Base-by-base conservation (phyloP, 805 yeast genomes). In the Cyberlindnera samutprakarnensis region DNA sequence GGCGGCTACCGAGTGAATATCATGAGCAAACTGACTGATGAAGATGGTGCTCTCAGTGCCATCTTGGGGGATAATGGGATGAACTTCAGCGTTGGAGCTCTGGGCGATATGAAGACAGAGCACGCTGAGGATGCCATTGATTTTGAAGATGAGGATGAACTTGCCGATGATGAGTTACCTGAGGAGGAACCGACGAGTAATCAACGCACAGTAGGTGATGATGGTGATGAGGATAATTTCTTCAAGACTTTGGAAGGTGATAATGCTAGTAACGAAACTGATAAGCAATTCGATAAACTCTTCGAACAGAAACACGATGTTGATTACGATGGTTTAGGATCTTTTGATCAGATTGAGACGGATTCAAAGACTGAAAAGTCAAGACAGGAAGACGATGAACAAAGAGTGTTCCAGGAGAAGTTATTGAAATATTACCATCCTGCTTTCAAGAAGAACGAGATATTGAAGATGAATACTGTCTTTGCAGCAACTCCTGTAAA, bases 71-170 rank as follows among this genome's bases (percentile, higher is more conserved):
- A 64, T 5, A 59, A 56, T 15, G 53, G 59, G 37, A 64, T 39
- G 4, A 38, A 43, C 4, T 36, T 46, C 10, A 48, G 46, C 25
- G 31, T 48, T 17, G 31, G 33, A 14, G 38, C 32, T 6, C 20
- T 50, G n/a, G 42, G 43, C 13, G 49, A 36, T 28, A 42, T 44
- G 50, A 38, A 44, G 18, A 71, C 56, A 61, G 68, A 70, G 33
- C 97, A 88, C 56, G 88, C 92, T 1, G 95, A 75, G 6, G 90
- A 88, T 54, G 98, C 98, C 8, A 64, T 87, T 20, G 97, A 90
- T 56, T 90, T 83, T 53, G 96, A 85, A 49, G 95, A 85, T 53
- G 94, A 84, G 48, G 96, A 88, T 44, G 96, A 88, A 55, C 62
- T 88, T 30, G 96, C 96, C 0, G 96, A 88, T 16, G 96, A 88